These are phyloP conservation scores for Penicillium angulare DNA, from an alignment of 495 filamentous ascomycete genomes.

Conservation along the genomic window DNA sequence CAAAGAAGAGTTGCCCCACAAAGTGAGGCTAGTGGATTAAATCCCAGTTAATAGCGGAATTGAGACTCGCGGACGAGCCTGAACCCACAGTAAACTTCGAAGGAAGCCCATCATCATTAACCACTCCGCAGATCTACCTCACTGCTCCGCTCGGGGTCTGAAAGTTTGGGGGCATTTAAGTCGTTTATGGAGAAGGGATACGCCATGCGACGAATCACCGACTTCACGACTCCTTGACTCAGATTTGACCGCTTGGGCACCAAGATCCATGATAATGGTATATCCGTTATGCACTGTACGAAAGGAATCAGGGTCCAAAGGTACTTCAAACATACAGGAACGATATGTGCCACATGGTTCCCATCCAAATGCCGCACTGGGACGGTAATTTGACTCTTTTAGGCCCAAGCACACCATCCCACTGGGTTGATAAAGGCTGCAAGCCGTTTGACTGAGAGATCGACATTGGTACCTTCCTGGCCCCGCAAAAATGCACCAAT, in stretches of 20 bases:
- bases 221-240: too few relatives aligned
- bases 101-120: slow-evolving; percentile 22
- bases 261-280: too few relatives aligned
- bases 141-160: neutral
- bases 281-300: too few relatives aligned
- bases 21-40: neutral
- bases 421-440: neutral
- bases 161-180: neutral
- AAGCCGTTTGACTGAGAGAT: slow-evolving; percentile 5
- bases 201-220: neutral
- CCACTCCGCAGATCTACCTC: slow-evolving; percentile 18
- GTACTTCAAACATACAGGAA: too few relatives aligned
- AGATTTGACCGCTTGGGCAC: too few relatives aligned
- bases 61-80: slow-evolving; percentile 1
- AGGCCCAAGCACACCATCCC: slow-evolving; percentile 9
- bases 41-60: neutral
- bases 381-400: neutral
- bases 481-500: slow-evolving; percentile 10
- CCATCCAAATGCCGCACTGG: neutral
- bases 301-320: too few relatives aligned
- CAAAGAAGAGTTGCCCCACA: slow-evolving; percentile 9
- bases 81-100: slow-evolving; percentile 22
- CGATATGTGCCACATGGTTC: neutral
- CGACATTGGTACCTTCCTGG: slow-evolving; percentile 6
- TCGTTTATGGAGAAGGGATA: neutral